phyloP scores from a whole-genome alignment of 805 yeast genomes.

The Maudiozyma bulderi region DNA sequence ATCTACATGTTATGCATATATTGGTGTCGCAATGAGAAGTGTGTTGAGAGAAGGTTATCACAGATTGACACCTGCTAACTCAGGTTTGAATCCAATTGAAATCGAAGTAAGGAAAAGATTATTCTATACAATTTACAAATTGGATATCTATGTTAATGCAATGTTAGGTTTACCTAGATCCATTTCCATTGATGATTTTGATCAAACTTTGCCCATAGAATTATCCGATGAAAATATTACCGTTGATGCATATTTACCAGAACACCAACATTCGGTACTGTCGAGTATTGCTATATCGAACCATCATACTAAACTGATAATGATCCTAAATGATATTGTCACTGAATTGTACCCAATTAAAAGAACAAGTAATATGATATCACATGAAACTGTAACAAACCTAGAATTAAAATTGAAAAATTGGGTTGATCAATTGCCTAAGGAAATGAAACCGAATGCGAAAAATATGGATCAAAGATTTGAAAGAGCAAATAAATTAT shows the following conservation, averaged over 20 bases:
- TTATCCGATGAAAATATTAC: conserved; percentile 81
- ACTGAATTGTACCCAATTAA: conserved; percentile 57
- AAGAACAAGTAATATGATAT: conserved; percentile 25
- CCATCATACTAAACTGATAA: conserved; percentile 66
- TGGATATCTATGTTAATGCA: conserved; percentile 86
- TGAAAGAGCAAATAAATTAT: conserved; percentile 62
- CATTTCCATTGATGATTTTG: conserved; percentile 72
- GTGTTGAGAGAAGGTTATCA: conserved; percentile 82
- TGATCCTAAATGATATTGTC: conserved; percentile 63
- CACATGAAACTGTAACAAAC: conserved; percentile 44
- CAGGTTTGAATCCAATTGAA: conserved; percentile 53
- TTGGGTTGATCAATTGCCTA: conserved; percentile 68
- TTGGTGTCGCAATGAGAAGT: conserved; percentile 80
- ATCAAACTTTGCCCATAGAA: conserved; percentile 77
- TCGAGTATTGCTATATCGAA: conserved; percentile 55
- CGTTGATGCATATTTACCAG: conserved; percentile 35
- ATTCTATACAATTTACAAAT: conserved; percentile 81
- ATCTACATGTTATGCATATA: conserved; percentile 83
- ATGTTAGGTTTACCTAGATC: conserved; percentile 77
- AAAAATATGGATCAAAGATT: conserved; percentile 34
- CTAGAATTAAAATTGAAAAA: conserved; percentile 62
- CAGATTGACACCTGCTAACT: conserved; percentile 46
- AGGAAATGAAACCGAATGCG: conserved; percentile 52
- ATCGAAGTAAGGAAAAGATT: conserved; percentile 76
- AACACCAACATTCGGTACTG: conserved; percentile 18